These are phyloP conservation scores for Scenedesmus sp. DNA, from an alignment of 163 green algal species.

Conservation along the genomic window DNA sequence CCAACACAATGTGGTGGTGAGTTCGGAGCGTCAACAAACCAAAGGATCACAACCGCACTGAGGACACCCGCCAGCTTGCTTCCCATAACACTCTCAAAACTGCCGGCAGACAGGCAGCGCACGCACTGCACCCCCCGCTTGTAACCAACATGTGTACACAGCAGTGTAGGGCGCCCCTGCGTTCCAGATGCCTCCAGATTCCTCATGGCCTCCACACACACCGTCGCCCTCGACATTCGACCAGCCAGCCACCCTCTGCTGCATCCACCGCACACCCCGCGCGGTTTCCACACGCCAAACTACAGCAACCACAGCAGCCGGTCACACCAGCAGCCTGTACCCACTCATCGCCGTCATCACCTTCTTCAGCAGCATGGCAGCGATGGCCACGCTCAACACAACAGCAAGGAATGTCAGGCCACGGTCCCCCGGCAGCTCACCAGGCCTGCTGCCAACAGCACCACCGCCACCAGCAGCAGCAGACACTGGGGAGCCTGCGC, in stretches of 20 bases:
- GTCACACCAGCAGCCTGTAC: slow-evolving; percentile 24
- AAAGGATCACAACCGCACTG: too few relatives aligned
- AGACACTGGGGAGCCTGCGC: neutral
- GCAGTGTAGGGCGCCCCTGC: too few relatives aligned
- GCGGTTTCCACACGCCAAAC: neutral
- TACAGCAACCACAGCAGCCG: neutral
- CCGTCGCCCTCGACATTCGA: neutral
- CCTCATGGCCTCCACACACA: too few relatives aligned
- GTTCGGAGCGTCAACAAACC: neutral
- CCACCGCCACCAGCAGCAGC: neutral
- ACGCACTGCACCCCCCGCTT: neutral
- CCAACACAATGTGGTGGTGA: too few relatives aligned
- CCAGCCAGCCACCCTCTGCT: neutral
- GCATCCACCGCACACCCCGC: neutral
- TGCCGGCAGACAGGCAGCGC: neutral
- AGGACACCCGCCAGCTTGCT: too few relatives aligned
- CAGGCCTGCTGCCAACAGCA: neutral
- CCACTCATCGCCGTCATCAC: slow-evolving; percentile 46
- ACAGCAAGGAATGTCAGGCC: slow-evolving; percentile 69
- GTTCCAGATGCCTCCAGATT: too few relatives aligned
- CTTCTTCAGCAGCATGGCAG: slow-evolving; percentile 65
- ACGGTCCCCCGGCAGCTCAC: slow-evolving; percentile 51
- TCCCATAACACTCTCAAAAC: neutral
- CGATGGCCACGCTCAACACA: slow-evolving; percentile 63
- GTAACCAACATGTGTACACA: too few relatives aligned